Conservation (phyloP, 768 basidiomycete species). For the Mycena epipterygia region DNA sequence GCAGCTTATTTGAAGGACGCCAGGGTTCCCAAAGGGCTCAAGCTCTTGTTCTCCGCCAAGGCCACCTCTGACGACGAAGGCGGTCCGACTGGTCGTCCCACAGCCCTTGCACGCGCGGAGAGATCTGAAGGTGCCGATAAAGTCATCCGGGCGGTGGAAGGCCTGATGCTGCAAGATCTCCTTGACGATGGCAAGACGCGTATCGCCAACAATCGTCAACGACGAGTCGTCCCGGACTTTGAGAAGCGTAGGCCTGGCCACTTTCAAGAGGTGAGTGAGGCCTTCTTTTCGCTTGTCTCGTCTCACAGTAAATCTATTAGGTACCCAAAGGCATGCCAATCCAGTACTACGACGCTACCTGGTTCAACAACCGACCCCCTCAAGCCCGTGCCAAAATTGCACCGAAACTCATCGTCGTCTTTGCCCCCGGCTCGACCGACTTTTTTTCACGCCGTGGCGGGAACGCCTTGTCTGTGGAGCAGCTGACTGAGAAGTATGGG, state of each 20-base stretch:
- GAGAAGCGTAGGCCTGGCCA: background rate
- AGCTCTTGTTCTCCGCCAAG: background rate
- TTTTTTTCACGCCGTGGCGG: background rate
- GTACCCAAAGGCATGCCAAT: no score
- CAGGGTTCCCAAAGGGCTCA: no score
- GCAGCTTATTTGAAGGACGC: no score
- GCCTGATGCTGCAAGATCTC: background rate
- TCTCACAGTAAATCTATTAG: no score
- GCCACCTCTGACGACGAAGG: background rate
- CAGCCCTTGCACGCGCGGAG: conserved; percentile 8
- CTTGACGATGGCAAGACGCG: background rate
- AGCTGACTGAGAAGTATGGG: background rate
- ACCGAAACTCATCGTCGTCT: no score
- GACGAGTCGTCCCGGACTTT: background rate
- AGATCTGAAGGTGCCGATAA: conserved; percentile 3
- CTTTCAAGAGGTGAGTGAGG: background rate
- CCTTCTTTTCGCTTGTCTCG: no score
- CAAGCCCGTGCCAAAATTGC: no score
- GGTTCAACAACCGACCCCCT: no score
- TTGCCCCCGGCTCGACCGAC: no score
- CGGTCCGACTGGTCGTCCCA: conserved; percentile 5
- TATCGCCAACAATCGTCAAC: background rate
- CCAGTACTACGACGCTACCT: no score
- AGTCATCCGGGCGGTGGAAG: conserved; percentile 2
- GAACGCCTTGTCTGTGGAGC: background rate